Conservation (phyloP, 1,139 yeast genomes). For the Debaryomyces psychrophilus region DNA sequence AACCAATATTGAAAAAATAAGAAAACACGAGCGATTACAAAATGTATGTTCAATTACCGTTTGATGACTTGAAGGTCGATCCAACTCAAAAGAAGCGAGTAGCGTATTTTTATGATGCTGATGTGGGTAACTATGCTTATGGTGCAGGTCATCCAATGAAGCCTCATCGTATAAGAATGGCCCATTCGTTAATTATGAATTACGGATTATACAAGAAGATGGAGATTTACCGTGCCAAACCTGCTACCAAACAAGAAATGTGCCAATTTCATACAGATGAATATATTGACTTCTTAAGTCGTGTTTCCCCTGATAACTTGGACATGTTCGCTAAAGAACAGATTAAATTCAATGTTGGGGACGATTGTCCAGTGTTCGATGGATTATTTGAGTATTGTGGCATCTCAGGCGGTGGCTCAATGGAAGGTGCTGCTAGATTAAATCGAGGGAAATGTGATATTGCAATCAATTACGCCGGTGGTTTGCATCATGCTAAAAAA, state of each 20-base stretch:
- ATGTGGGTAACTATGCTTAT: conserved; percentile 95
- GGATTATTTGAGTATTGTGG: conserved; percentile 95
- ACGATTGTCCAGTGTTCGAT: conserved; percentile 96
- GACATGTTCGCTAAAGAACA: conserved; percentile 92
- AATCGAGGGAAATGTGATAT: conserved; percentile 93
- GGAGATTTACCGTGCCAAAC: conserved; percentile 96
- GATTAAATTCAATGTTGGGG: conserved; percentile 93
- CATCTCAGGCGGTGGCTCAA: conserved; percentile 92
- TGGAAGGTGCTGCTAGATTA: conserved; percentile 95
- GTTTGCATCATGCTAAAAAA: conserved; percentile 95
- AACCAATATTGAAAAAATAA: neutral
- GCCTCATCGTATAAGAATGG: conserved; percentile 98
- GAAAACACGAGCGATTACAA: conserved; percentile 1
- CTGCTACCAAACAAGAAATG: conserved; percentile 98
- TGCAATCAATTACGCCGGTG: conserved; percentile 97
- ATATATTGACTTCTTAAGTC: conserved; percentile 87
- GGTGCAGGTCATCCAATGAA: conserved; percentile 99
- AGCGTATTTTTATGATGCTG: conserved; percentile 61
- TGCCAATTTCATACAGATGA: conserved; percentile 98
- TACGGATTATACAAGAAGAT: conserved; percentile 94
- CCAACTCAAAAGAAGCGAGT: conserved; percentile 46
- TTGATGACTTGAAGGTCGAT: conserved; percentile 49
- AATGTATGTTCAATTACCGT: conserved; percentile 50
- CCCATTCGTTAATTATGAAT: conserved; percentile 95
- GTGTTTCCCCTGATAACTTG: conserved; percentile 93